phyloP scores from a whole-genome alignment of 192 early-diverging fungal genomes.

The Coemansia sp. region DNA sequence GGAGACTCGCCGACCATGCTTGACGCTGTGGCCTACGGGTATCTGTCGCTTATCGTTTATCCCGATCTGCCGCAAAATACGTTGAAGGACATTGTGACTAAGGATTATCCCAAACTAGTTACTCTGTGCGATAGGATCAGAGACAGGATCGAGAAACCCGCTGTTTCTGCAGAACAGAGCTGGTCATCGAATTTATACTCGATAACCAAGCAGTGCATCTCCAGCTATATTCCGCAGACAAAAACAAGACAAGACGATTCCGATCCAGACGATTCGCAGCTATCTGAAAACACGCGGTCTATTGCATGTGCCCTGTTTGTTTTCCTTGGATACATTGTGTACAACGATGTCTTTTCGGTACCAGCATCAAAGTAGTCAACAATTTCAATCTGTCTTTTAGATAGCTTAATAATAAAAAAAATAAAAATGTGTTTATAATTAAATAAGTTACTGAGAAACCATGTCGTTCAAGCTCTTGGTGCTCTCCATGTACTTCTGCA shows the following conservation, averaged over 20 bases:
- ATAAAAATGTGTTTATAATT: neutral
- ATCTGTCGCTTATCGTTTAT: constrained; percentile 74
- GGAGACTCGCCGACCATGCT: constrained; percentile 73
- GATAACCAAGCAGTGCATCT: constrained; percentile 19
- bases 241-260: neutral
- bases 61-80: constrained; percentile 66
- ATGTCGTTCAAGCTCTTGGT: neutral
- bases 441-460: neutral
- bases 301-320: constrained; percentile 26
- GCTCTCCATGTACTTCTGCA: constrained; percentile 1
- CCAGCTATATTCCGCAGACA: neutral
- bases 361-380: constrained; percentile 2
- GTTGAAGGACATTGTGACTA: constrained; percentile 18
- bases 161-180: constrained; percentile 16
- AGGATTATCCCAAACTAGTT: constrained; percentile 32
- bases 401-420: neutral
- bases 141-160: constrained; percentile 21
- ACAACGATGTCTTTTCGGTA: constrained; percentile 30
- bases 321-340: constrained; percentile 43
- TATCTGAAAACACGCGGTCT: constrained; percentile 18
- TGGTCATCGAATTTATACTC: constrained; percentile 18
- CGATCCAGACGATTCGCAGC: constrained; percentile 15
- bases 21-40: constrained; percentile 81
- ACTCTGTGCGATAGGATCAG: constrained; percentile 40
- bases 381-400: neutral